phyloP scores from a whole-genome alignment of 2,329 filamentous ascomycete species.

The Xylaria polymorpha region DNA sequence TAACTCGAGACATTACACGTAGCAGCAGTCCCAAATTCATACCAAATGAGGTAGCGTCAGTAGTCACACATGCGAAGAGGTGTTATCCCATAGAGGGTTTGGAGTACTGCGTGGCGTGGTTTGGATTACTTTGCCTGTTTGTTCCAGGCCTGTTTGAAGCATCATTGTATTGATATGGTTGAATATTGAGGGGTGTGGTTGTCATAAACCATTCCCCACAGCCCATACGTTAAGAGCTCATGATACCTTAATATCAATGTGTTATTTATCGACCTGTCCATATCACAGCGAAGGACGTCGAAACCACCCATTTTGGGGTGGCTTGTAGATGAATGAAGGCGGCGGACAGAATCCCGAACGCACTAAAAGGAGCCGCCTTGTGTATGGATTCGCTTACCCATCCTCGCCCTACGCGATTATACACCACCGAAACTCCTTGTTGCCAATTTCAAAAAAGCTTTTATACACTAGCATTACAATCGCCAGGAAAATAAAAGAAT shows the following conservation, averaged over 20 bases:
- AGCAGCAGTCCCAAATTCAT: too few relatives aligned
- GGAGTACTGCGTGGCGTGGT: too few relatives aligned
- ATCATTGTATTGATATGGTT: conserved; percentile 15
- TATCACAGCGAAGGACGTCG: conserved; percentile 7
- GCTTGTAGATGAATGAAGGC: conserved; percentile 12
- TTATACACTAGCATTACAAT: conserved; percentile 25
- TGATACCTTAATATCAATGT: conserved; percentile 21
- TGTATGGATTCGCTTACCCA: conserved; percentile 1
- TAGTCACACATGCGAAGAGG: not conserved
- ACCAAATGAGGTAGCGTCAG: too few relatives aligned
- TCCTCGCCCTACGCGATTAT: conserved; percentile 16
- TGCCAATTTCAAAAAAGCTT: conserved; percentile 15
- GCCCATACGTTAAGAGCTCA: conserved; percentile 12
- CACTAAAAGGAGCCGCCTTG: conserved; percentile 9
- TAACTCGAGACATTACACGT: not conserved
- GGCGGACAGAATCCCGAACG: conserved; percentile 8
- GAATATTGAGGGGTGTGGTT: not conserved
- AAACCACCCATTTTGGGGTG: conserved; percentile 3
- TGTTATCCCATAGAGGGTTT: not conserved
- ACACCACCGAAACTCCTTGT: conserved; percentile 30
- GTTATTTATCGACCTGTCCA: conserved; percentile 19
- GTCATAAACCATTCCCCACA: conserved; percentile 1
- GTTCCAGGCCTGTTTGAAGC: conserved; percentile 1
- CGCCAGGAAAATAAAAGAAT: not conserved
- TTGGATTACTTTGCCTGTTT: not conserved